Evolutionary conservation across 176 grass and related monocot genomes (phyloP), one percentile per base, ranked within the genome.

Genomic region (Tillandsia leiboldiana): DNA sequence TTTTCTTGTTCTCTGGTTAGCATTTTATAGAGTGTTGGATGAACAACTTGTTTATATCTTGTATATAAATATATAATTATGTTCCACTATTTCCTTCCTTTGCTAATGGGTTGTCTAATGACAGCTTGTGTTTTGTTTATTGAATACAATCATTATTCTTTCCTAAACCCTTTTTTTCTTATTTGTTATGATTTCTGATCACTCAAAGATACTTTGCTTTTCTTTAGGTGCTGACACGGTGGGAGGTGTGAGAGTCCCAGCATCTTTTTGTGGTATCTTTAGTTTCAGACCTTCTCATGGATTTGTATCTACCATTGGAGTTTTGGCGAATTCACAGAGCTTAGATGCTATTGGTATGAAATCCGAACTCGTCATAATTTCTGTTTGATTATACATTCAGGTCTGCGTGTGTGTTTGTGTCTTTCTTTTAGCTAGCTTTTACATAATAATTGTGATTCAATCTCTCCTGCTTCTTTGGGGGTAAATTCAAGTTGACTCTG

Each of bases 211-310:
- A 52, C 20, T 53, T 51, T 74, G 22, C 48, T 13, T 23, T 20
- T 67, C 28, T 82, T 63, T 73, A 99, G 94, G 87, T 53, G 90
- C 84, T 2, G 90, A 93, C 86, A 93, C 89, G 66, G 68, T 87
- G 79, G 90, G 94, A 67, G 94, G 86, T 74, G 73, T 99, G 65
- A 90, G 84, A 86, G 84, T 99, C 26, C 90, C 94, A 28, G 82
- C 94, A 68, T 88, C 89, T 53, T 99, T 99, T 83, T 99, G 94
- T 73, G 82, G 82, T 53, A 64, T 93, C 65, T 77, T 93, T 80
- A 77, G 87, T 79, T 99, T 93, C 77, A 87, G 78, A 75, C 84
- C 94, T 76, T 99, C 94, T 67, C 90, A 99, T 85, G 94, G 86
- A 14, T 65, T 79, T 75, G 66, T 99, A 62, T 86, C 89, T 80